Conservation (phyloP, 2,329 filamentous ascomycete genomes). For the Aureobasidium musti region DNA sequence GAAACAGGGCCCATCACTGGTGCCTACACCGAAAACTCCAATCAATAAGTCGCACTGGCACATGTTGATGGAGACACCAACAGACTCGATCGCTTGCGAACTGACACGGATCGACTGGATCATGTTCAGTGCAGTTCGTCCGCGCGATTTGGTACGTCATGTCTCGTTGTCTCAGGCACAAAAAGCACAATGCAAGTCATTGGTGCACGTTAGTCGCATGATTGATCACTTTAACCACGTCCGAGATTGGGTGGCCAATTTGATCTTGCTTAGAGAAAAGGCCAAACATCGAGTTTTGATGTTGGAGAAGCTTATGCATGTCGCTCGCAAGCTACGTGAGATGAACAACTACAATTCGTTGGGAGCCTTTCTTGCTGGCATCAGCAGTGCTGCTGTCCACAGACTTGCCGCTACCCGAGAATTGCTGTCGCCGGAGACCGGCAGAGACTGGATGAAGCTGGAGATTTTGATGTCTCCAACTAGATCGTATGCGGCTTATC, state of each 20-base stretch:
- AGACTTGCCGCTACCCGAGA: slow-evolving; percentile 78
- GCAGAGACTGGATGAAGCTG: slow-evolving; percentile 83
- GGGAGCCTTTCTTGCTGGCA: slow-evolving; percentile 88
- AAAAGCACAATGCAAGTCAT: slow-evolving; percentile 60
- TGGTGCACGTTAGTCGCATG: slow-evolving; percentile 91
- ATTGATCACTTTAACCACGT: slow-evolving; percentile 74
- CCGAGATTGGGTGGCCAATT: slow-evolving; percentile 57
- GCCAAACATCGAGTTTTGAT: slow-evolving; percentile 90
- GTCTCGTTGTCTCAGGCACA: slow-evolving; percentile 67
- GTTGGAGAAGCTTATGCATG: slow-evolving; percentile 92
- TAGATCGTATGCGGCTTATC: slow-evolving; percentile 91
- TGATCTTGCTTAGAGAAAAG: slow-evolving; percentile 80
- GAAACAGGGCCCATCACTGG: slow-evolving; percentile 70
- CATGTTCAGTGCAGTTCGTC: slow-evolving; percentile 93
- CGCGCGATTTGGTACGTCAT: slow-evolving; percentile 89
- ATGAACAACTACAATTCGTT: slow-evolving; percentile 97
- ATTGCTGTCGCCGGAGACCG: slow-evolving; percentile 68
- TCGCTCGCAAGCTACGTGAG: slow-evolving; percentile 80
- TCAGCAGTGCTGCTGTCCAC: slow-evolving; percentile 84
- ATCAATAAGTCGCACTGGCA: slow-evolving; percentile 88
- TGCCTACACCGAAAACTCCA: slow-evolving; percentile 67
- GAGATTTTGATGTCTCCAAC: slow-evolving; percentile 91
- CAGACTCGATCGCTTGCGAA: slow-evolving; percentile 85
- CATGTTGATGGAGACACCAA: slow-evolving; percentile 80
- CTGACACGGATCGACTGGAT: slow-evolving; percentile 97